These are phyloP conservation scores for Cornus florida DNA, from an alignment of 148 eudicot genomes.

Conservation along the genomic window DNA sequence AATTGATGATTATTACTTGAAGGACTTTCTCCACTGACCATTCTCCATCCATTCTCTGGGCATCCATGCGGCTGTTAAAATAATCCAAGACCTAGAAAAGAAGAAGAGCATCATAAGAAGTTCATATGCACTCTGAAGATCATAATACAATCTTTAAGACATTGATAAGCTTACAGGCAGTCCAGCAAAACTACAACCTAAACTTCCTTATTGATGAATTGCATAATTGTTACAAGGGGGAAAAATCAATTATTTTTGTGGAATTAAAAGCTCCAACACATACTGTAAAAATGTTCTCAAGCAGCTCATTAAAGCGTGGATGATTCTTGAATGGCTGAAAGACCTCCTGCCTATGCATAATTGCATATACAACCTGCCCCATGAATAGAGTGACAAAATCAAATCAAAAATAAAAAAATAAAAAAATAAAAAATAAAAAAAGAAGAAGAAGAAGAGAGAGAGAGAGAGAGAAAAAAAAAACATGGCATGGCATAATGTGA, in stretches of 20 bases:
- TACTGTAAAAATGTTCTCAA: conserved; percentile 92
- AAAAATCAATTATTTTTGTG: background rate
- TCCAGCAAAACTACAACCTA: background rate
- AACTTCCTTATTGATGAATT: background rate
- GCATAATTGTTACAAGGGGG: background rate
- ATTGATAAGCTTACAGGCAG: background rate
- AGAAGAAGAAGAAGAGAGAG: too few relatives aligned
- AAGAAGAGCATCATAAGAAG: background rate
- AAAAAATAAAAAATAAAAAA: too few relatives aligned
- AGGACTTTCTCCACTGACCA: conserved; percentile 99
- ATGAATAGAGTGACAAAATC: background rate
- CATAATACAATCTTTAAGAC: background rate
- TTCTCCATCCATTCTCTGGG: conserved; percentile 69
- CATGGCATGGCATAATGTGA: background rate
- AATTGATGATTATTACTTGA: conserved; percentile 63
- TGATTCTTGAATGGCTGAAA: conserved; percentile 88
- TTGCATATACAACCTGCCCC: conserved; percentile 89
- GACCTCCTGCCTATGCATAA: conserved; percentile 96
- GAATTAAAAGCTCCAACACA: conserved; percentile 19
- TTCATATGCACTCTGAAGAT: background rate
- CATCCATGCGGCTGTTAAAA: conserved; percentile 92
- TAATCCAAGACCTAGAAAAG: conserved; percentile 73
- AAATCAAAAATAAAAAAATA: background rate
- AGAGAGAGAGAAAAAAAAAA: too few relatives aligned
- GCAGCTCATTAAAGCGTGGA: conserved; percentile 84